Conservation (phyloP, 1,284 basidiomycete genomes). For the Calocybe gambosa region DNA sequence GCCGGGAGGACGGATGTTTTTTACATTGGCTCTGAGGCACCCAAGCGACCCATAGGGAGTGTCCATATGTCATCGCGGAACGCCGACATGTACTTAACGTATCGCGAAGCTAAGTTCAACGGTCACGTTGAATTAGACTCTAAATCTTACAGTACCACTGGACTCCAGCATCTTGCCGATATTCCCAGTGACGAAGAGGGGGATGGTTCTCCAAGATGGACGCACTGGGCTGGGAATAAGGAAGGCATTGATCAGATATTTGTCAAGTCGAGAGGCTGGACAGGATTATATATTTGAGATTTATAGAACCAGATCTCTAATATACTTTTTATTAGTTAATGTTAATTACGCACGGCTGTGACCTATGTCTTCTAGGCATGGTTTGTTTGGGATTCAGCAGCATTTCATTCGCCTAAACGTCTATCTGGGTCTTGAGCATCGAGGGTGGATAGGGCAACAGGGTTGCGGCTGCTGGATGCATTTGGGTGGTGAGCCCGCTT, state of each 20-base stretch:
- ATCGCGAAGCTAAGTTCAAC: constrained; percentile 43
- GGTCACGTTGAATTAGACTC: constrained; percentile 43
- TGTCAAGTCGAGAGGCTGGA: constrained; percentile 45
- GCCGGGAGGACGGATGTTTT: constrained; percentile 45
- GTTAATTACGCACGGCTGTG: neutral
- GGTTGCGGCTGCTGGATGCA: neutral
- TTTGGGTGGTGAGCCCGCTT: constrained; percentile 8
- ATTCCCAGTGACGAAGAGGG: constrained; percentile 14
- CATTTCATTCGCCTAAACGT: constrained; percentile 7
- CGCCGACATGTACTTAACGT: constrained; percentile 50
- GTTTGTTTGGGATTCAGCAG: neutral
- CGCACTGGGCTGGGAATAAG: constrained; percentile 41
- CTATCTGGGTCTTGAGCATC: constrained; percentile 12
- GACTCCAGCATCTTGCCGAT: constrained; percentile 19
- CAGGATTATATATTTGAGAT: constrained; percentile 44
- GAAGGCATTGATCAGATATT: constrained; percentile 40
- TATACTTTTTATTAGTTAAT: neutral
- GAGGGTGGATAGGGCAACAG: constrained; percentile 6
- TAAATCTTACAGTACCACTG: constrained; percentile 35
- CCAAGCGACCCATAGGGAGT: constrained; percentile 40
- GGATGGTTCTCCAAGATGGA: constrained; percentile 26
- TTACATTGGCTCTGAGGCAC: constrained; percentile 33
- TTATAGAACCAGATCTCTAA: neutral
- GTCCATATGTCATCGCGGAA: constrained; percentile 41
- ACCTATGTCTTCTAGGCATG: neutral